Evolutionary conservation across 495 filamentous ascomycete species (phyloP), one percentile per base, ranked within the genome.

Genomic region (Hyaloscypha hepaticicola): DNA sequence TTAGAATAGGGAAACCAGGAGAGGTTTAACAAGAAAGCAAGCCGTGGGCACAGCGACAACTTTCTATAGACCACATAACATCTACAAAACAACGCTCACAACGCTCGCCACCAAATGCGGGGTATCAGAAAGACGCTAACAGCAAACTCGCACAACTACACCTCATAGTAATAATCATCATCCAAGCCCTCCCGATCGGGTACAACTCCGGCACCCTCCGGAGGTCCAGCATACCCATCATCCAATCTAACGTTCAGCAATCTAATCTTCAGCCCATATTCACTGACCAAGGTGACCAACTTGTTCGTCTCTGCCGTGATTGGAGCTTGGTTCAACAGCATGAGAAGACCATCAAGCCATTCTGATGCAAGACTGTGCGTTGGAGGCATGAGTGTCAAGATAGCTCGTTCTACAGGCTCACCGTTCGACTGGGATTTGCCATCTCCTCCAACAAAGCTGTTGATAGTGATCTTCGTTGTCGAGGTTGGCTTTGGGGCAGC

Each of bases 301-400:
- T 93, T 95, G 69, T 86, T 90, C 6, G 95, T 98, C 75, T 98
- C 94, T 24, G 90, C 83, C n/a, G 96, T 99, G 75, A 99, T 96
- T 12, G 95, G 95, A 49, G 93, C 87, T 73, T 99, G 95, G 72
- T 93, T 91, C 31, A 99, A 81, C 48, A 99, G 78, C 93, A 99
- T 96, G 26, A 97, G 84, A 56, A 99, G 77, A 1, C 96, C 96
- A 73, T 99, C 96, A 0, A 98, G 78, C 95, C 95, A 99, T 75
- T 99, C 96, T 1, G 93, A 93, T 12, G 95, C 96, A 25, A 93
- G 73, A 64, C 85, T 90, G 69, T 95, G 90, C 29, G 87, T 89
- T 52, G 87, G 79, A 5, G 96, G 93, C 65, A 91, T 85, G n/a
- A 99, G 82, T 8, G 85, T 89, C 53, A 99, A 80, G 8, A 98